These are phyloP conservation scores for Tanacetum coccineum DNA, from an alignment of 129 eudicot genomes.

Conservation along the genomic window DNA sequence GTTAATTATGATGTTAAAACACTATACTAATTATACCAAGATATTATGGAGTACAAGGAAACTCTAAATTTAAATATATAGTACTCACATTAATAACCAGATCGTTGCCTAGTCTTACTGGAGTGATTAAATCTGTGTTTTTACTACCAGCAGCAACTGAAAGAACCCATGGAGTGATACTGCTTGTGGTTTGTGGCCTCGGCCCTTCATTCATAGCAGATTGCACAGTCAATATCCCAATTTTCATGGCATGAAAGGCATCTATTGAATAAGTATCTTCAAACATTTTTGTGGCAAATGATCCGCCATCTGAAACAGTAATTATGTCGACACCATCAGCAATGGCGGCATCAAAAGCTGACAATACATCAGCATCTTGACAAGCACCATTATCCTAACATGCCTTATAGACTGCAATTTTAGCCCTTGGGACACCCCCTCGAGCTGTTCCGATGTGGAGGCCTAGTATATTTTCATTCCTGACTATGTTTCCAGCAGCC, in stretches of 20 bases:
- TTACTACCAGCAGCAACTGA: constrained; percentile 7
- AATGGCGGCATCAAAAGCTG: constrained; percentile 4
- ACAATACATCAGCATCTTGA: neutral
- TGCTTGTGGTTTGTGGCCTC: neutral
- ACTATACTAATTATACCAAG: neutral
- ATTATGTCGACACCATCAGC: constrained; percentile 15
- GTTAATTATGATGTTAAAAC: neutral
- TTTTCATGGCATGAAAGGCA: constrained; percentile 12
- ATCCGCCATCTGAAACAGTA: neutral
- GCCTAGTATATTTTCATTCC: constrained; percentile 7
- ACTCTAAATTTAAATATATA: neutral
- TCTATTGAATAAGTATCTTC: neutral
- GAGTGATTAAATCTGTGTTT: neutral
- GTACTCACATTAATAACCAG: constrained; percentile 9
- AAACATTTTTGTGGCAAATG: neutral
- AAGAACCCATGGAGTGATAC: constrained; percentile 13
- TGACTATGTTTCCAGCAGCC: constrained; percentile 12
- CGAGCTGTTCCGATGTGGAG: constrained; percentile 9
- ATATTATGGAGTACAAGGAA: neutral
- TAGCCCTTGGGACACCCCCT: constrained; percentile 10
- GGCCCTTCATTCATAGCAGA: neutral
- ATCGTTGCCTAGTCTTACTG: constrained; percentile 6
- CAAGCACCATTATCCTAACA: neutral
- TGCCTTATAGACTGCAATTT: constrained; percentile 13
- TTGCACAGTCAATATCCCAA: constrained; percentile 9